Evolutionary conservation across 768 basidiomycete species (phyloP).

Genomic region (Boletellus sp.): DNA sequence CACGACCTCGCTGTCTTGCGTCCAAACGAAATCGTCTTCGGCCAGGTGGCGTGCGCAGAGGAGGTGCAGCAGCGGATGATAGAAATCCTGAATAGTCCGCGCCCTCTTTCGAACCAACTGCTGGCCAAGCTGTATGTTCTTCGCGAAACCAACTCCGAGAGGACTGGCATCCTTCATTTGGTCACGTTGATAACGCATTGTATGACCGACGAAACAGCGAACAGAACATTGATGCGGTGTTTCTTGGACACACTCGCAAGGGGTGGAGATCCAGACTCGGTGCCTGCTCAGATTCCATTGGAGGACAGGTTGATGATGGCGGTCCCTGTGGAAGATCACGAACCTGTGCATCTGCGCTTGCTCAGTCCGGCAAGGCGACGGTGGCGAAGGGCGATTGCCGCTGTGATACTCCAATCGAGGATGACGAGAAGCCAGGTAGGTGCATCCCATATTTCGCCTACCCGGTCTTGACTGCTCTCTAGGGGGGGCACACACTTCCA

Average conservation of each 20-base stretch:
- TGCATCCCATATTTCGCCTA: not conserved
- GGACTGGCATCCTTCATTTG: constrained; percentile 36
- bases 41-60: constrained; percentile 29
- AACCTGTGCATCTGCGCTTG: constrained; percentile 28
- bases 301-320: constrained; percentile 41
- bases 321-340: constrained; percentile 29
- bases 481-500: constrained; percentile 60
- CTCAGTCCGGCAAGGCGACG: constrained; percentile 35
- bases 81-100: constrained; percentile 32
- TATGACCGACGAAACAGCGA: constrained; percentile 49
- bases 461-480: not conserved
- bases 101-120: constrained; percentile 39
- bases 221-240: constrained; percentile 38
- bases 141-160: constrained; percentile 30
- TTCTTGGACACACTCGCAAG: constrained; percentile 43
- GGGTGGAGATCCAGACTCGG: not conserved
- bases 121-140: constrained; percentile 43
- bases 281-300: constrained; percentile 24
- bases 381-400: constrained; percentile 46
- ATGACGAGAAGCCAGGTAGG: constrained; percentile 36
- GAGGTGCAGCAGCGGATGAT: constrained; percentile 33
- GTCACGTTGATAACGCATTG: constrained; percentile 44
- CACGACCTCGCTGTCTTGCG: constrained; percentile 28
- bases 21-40: constrained; percentile 39
- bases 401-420: constrained; percentile 34